A percentile compares a stretch with the other conserved stretches of the same genome.
phyloP scores from a whole-genome alignment of 768 basidiomycete genomes.

The Rhodotorula diobovata region DNA sequence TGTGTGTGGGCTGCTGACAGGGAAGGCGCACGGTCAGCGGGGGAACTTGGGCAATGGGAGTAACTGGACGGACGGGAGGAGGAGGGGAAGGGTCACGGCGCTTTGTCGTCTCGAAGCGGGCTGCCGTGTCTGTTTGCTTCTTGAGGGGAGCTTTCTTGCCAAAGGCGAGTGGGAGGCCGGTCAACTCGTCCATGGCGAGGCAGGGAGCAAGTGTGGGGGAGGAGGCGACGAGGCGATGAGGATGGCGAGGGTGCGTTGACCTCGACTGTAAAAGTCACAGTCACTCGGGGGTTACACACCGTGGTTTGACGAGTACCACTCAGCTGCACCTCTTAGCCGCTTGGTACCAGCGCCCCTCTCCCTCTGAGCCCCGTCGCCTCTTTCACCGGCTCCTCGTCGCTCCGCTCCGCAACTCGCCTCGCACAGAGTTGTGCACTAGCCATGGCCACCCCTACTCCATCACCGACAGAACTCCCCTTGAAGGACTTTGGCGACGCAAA shows the following conservation, averaged over 20 bases:
- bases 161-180: slow-evolving; percentile 77
- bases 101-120: slow-evolving; percentile 62
- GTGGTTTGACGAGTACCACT: too few species aligned
- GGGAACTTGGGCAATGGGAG: too few species aligned
- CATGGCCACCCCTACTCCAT: background rate
- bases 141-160: slow-evolving; percentile 66
- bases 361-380: too few species aligned
- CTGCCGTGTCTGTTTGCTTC: slow-evolving; percentile 63
- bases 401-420: background rate
- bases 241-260: background rate
- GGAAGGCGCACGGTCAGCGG: too few species aligned
- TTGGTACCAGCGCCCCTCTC: too few species aligned
- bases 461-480: background rate
- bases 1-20: background rate
- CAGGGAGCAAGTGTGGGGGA: background rate
- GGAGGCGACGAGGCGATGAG: background rate
- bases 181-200: slow-evolving; percentile 55
- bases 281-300: too few species aligned
- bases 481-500: slow-evolving; percentile 27
- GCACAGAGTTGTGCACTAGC: background rate
- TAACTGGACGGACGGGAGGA: background rate
- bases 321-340: too few species aligned
- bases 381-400: too few species aligned
- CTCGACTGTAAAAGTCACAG: too few species aligned
- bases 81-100: background rate